Percentiles rank a stretch among this genome's conserved stretches.
Evolutionary conservation across 1,139 yeast genomes (phyloP).

Genomic region (Saccharomycopsis phalli): DNA sequence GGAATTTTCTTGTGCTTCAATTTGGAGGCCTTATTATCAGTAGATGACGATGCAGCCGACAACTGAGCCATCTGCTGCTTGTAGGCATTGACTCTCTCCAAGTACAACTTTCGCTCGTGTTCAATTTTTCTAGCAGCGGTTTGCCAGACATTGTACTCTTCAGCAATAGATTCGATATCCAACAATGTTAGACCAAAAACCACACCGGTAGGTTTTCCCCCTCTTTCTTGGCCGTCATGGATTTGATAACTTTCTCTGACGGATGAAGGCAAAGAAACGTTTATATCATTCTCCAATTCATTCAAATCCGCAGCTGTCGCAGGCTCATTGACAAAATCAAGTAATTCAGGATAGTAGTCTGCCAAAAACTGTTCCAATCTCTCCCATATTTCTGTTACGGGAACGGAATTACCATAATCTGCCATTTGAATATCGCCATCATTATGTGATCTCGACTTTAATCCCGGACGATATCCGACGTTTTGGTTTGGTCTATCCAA

Average conservation of each 20-base stretch:
- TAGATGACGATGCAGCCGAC: slow-evolving; percentile 22
- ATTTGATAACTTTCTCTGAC: slow-evolving; percentile 66
- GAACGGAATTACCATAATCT: slow-evolving; percentile 39
- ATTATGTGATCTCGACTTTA: slow-evolving; percentile 27
- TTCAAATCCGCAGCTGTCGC: slow-evolving; percentile 70
- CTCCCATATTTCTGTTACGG: slow-evolving; percentile 64
- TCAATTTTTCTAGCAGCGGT: slow-evolving; percentile 43
- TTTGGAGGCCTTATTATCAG: slow-evolving; percentile 3
- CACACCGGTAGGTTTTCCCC: slow-evolving; percentile 69
- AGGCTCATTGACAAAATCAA: slow-evolving; percentile 59
- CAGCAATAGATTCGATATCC: slow-evolving; percentile 62
- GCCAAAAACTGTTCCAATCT: slow-evolving; percentile 69
- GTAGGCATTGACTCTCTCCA: slow-evolving; percentile 21
- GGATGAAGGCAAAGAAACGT: slow-evolving; percentile 58
- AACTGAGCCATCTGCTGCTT: slow-evolving; percentile 19
- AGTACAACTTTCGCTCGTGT: slow-evolving; percentile 36
- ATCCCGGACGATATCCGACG: slow-evolving; percentile 18
- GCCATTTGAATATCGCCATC: slow-evolving; percentile 20
- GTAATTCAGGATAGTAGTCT: slow-evolving; percentile 70
- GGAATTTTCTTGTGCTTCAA: slow-evolving; percentile 12
- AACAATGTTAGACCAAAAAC: slow-evolving; percentile 62
- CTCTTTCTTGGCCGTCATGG: slow-evolving; percentile 77
- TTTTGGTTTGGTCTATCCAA: slow-evolving; percentile 5
- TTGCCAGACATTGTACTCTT: slow-evolving; percentile 67
- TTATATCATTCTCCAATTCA: slow-evolving; percentile 67